phyloP scores from a whole-genome alignment of 371 early-diverging fungal species.

The Mucor indicus region DNA sequence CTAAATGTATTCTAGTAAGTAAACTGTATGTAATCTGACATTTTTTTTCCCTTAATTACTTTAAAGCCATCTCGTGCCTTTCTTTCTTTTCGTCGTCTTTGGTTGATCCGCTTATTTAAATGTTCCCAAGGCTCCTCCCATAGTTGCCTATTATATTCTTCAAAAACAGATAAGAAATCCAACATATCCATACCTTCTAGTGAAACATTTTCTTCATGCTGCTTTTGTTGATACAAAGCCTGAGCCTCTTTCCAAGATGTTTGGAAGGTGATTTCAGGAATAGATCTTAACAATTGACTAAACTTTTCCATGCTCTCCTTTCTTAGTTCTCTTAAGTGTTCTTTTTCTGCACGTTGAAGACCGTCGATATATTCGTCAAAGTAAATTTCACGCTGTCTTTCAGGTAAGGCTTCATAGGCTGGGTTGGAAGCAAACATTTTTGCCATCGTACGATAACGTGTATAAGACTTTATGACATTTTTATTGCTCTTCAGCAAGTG shows the following conservation, averaged over 20 bases:
- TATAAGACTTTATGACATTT: conserved; percentile 42
- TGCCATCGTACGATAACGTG: conserved; percentile 52
- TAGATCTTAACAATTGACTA: conserved; percentile 46
- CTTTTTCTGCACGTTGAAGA: conserved; percentile 57
- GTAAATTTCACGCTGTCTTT: conserved; percentile 48
- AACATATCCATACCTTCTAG: conserved; percentile 74
- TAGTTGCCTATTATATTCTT: conserved; percentile 67
- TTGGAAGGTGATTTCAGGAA: conserved; percentile 60
- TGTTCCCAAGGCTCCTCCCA: conserved; percentile 60
- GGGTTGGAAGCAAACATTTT: conserved; percentile 45
- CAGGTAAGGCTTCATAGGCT: conserved; percentile 49
- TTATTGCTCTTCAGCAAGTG: conserved; percentile 38
- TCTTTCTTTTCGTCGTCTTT: conserved; percentile 60
- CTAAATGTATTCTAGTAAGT: conserved; percentile 13
- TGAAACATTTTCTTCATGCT: conserved; percentile 50
- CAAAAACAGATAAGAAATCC: conserved; percentile 79
- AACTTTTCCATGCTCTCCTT: conserved; percentile 68
- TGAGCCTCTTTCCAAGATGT: conserved; percentile 75
- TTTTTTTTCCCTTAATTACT: conserved; percentile 29
- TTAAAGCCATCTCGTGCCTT: conserved; percentile 67
- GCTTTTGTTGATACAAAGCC: conserved; percentile 26
- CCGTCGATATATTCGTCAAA: conserved; percentile 69
- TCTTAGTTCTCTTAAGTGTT: conserved; percentile 58
- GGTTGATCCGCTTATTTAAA: conserved; percentile 27
- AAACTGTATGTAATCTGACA: background rate